Conservation (phyloP, 176 grass and related monocot species). For the Bothriochloa decipiens region DNA sequence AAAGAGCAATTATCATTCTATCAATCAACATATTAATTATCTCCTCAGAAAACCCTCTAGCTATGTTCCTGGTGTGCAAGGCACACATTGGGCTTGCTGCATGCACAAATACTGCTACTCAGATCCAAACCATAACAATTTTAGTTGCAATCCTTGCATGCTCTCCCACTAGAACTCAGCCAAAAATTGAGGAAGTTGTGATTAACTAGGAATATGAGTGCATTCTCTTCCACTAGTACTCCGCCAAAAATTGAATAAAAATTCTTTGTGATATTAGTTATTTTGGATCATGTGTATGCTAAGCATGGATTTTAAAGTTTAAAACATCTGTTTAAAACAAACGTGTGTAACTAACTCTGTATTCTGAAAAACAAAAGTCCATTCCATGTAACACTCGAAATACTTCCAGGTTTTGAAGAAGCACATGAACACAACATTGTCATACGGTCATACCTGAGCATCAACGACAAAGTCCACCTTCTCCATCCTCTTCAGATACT, state of each 20-base stretch:
- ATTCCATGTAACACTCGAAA: not conserved
- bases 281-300: not conserved
- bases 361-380: not conserved
- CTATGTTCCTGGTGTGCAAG: not conserved
- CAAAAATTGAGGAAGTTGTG: not conserved
- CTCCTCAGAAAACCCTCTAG: not conserved
- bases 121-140: not conserved
- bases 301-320: no score
- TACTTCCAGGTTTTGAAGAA: not conserved
- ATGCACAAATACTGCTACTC: not conserved
- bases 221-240: not conserved
- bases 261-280: not conserved
- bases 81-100: not conserved
- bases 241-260: not conserved
- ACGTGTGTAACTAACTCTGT: not conserved
- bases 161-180: no score
- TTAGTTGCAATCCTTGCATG: not conserved
- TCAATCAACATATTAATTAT: not conserved
- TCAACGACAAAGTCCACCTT: slow-evolving; percentile 30
- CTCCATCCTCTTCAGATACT: slow-evolving; percentile 50
- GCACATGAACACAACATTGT: not conserved
- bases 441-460: slow-evolving; percentile 64
- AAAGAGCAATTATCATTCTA: not conserved
- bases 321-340: no score
- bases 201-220: slow-evolving; percentile 12